Percentiles rank a stretch among this genome's conserved stretches.
phyloP scores from a whole-genome alignment of 2,329 filamentous ascomycete genomes.

The Aspergillus sergii region DNA sequence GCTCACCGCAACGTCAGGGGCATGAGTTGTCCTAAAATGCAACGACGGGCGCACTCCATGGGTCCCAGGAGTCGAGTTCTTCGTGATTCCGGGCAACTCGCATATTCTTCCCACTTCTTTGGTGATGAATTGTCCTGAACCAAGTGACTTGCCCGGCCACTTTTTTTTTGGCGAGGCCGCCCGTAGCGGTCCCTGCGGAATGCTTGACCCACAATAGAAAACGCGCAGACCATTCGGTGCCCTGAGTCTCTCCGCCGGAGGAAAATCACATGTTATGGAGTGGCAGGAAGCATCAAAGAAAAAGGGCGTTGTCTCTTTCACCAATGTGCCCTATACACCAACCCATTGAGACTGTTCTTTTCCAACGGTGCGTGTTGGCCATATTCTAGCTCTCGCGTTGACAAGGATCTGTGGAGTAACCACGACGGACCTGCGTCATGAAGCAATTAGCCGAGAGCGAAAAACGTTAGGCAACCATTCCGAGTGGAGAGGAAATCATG shows the following conservation, averaged over 20 bases:
- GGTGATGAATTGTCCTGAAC: neutral
- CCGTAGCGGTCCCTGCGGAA: constrained; percentile 3
- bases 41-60: neutral
- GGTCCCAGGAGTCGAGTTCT: neutral
- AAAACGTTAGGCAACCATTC: neutral
- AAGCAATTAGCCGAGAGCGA: neutral
- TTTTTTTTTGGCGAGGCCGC: neutral
- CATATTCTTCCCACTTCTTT: neutral
- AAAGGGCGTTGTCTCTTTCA: neutral
- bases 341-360: neutral
- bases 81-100: neutral
- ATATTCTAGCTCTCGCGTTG: neutral
- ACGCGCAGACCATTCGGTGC: constrained; percentile 11
- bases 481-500: neutral
- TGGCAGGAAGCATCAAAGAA: neutral
- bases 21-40: constrained; percentile 1
- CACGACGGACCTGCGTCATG: neutral
- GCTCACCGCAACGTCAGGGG: constrained; percentile 17
- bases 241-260: neutral
- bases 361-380: neutral
- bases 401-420: neutral
- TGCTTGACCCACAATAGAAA: neutral
- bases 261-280: neutral
- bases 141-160: neutral
- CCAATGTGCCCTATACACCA: neutral